Evolutionary conservation across 208 protist species (phyloP).

Genomic region (Acanthamoeba lenticulata): DNA sequence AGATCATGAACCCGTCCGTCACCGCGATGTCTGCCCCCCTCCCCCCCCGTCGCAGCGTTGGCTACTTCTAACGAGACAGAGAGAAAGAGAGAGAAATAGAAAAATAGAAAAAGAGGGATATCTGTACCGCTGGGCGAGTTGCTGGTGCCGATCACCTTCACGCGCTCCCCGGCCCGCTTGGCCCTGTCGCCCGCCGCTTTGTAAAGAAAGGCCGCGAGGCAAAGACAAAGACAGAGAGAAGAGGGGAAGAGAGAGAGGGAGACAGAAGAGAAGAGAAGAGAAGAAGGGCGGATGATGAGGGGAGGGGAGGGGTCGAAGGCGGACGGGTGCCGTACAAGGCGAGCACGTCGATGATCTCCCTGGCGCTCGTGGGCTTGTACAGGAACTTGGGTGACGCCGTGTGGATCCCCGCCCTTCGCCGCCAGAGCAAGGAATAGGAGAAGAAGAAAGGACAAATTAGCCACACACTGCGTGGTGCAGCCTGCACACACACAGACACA

Average conservation of each 20-base stretch:
- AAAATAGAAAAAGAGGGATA: background rate
- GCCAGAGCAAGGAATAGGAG: background rate
- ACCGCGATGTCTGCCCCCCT: background rate
- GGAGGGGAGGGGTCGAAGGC: background rate
- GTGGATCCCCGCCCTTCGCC: slow-evolving; percentile 28
- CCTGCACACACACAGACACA: too few species aligned
- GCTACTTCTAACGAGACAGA: background rate
- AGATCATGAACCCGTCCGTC: slow-evolving; percentile 59
- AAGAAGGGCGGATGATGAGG: background rate
- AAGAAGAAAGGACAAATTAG: background rate
- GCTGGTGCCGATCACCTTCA: slow-evolving; percentile 52
- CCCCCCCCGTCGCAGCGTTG: background rate
- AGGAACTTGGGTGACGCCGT: background rate
- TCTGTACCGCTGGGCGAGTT: slow-evolving; percentile 38
- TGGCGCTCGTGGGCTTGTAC: slow-evolving; percentile 25
- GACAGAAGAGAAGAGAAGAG: background rate
- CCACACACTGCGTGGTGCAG: too few species aligned
- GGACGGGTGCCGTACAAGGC: background rate
- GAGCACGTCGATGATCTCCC: slow-evolving; percentile 53
- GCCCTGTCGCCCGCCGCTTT: background rate
- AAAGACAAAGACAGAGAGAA: background rate
- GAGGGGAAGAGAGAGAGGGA: background rate
- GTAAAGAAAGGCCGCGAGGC: background rate
- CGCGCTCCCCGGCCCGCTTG: background rate
- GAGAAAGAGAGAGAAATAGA: background rate